Evolutionary conservation across 164 flowering plant genomes (phyloP), one percentile per base, ranked within the genome.

Genomic region (Nymphaea thermarum): DNA sequence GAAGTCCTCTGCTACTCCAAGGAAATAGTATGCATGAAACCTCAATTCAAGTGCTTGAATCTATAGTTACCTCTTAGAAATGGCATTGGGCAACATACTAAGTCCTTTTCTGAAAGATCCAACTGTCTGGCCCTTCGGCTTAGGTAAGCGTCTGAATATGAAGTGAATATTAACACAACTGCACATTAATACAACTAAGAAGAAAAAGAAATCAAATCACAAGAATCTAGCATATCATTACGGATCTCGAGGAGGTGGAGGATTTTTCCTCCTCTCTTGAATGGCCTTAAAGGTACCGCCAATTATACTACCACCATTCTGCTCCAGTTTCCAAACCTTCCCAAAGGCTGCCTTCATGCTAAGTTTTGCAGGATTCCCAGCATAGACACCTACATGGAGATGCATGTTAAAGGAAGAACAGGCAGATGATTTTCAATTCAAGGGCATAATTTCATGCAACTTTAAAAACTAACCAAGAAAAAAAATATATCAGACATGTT

Each of bases 311-410:
- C 97, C 98, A 66, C 97, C 93, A 74, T 65, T 84, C 77, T 94
- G 87, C 77, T 91, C 98, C 25, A 94, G 86, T 68, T 83, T 87
- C 98, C 98, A 94, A 67, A 94, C 96, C 77, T 82, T 91, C 61
- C 90, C 98, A 82, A 94, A 94, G 66, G 98, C 97, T 45, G 97
- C 97, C 80, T 90, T 94, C 97, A 94, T 94, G 65, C 98, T 94
- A 73, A 89, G 71, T 72, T 87, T 89, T 67, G 98, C 80, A 78
- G 98, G 98, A 84, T 94, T 93, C 18, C 98, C 98, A 0, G 98
- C 97, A 86, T 94, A 91, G 71, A 94, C 97, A 77, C 96, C 98
- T 91, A 82, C 69, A 78, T 2, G 45, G 57, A 51, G 14, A 15
- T 51, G 12, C 14, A 51, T 51, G 14, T 51, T 10, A 51, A 47